phyloP scores from a whole-genome alignment of 148 eudicot species.

The Silene latifolia region DNA sequence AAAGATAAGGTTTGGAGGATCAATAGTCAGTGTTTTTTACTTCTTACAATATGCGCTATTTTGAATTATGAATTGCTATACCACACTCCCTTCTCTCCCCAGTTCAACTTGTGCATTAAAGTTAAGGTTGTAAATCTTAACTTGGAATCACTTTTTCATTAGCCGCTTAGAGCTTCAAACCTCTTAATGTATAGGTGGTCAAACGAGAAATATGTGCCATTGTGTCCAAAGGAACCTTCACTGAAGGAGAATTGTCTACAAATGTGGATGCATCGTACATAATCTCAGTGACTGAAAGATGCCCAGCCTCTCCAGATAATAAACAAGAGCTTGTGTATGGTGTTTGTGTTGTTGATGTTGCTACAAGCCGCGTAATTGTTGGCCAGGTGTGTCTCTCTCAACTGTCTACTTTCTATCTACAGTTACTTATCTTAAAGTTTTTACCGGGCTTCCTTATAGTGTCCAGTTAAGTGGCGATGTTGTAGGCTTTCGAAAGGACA shows the following conservation, averaged over 20 bases:
- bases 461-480: not conserved
- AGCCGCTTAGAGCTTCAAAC: not conserved
- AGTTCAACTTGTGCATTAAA: not conserved
- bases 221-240: slow-evolving; percentile 90
- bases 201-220: slow-evolving; percentile 93
- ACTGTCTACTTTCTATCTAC: not conserved
- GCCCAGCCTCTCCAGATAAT: slow-evolving; percentile 32
- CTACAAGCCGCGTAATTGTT: slow-evolving; percentile 76
- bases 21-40: not conserved
- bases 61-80: not conserved
- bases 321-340: slow-evolving; percentile 51
- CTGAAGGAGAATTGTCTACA: slow-evolving; percentile 80
- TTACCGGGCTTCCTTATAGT: not conserved
- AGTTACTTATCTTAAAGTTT: not conserved
- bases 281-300: slow-evolving; percentile 68
- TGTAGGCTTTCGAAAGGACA: not conserved
- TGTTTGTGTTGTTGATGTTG: slow-evolving; percentile 78
- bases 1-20: slow-evolving; percentile 75
- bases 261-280: slow-evolving; percentile 90
- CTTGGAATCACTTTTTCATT: not conserved
- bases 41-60: not conserved
- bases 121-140: too few relatives aligned
- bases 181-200: slow-evolving; percentile 57
- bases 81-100: not conserved
- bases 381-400: slow-evolving; percentile 65